Conservation (phyloP, 2,329 filamentous ascomycete genomes). For the Emergomyces africanus region DNA sequence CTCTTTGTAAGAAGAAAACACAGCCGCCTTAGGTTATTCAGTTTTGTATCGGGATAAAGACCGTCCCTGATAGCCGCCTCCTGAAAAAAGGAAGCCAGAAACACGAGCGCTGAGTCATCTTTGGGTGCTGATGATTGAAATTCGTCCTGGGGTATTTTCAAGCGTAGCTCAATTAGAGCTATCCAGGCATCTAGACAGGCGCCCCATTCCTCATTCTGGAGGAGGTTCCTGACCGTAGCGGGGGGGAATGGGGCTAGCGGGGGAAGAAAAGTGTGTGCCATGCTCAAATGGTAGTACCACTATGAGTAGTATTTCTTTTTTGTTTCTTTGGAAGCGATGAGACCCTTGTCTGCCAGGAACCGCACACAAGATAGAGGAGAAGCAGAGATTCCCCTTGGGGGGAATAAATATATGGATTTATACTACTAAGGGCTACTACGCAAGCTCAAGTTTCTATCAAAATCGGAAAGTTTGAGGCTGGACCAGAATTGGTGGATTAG, state of each 20-base stretch:
- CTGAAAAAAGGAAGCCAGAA: conserved; percentile 55
- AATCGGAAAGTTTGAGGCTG: neutral
- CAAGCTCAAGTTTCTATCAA: no score
- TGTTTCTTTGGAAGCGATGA: neutral
- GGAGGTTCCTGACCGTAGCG: conserved; percentile 49
- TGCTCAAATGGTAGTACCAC: neutral
- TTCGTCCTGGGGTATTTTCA: conserved; percentile 44
- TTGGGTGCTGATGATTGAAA: conserved; percentile 41
- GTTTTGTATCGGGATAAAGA: conserved; percentile 22
- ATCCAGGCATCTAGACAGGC: conserved; percentile 66
- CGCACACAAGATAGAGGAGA: no score
- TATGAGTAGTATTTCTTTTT: no score
- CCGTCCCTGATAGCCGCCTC: conserved; percentile 32
- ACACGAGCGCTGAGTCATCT: conserved; percentile 48
- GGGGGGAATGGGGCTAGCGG: conserved; percentile 68
- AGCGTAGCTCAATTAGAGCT: conserved; percentile 50
- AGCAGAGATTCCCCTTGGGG: neutral
- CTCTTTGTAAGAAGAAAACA: conserved; percentile 53
- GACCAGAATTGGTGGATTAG: conserved; percentile 2
- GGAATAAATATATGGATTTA: neutral
- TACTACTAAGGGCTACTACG: no score
- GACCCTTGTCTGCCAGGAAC: neutral
- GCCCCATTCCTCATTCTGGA: conserved; percentile 62
- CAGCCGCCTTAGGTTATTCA: conserved; percentile 44
- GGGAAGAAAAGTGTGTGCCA: conserved; percentile 36